Evolutionary conservation across 2,329 filamentous ascomycete genomes (phyloP).

Genomic region (Drechslerella dactyloides): DNA sequence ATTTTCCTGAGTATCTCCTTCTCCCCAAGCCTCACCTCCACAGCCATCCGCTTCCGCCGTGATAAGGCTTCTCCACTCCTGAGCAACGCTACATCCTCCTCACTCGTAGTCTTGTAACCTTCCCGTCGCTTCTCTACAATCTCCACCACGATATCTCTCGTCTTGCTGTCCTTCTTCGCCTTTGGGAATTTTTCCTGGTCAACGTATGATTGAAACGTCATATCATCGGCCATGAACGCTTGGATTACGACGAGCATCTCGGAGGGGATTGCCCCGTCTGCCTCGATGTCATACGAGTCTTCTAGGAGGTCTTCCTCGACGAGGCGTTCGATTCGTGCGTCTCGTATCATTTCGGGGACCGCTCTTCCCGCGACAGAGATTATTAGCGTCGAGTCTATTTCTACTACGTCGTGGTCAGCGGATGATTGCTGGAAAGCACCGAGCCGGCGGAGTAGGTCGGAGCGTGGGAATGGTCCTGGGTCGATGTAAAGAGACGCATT

Average conservation of each 20-base stretch:
- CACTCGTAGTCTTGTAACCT: constrained; percentile 18
- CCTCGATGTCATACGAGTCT: constrained; percentile 73
- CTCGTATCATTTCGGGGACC: constrained; percentile 57
- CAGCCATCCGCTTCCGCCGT: constrained; percentile 66
- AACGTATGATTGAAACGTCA: constrained; percentile 26
- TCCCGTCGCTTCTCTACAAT: constrained; percentile 57
- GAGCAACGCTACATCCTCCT: constrained; percentile 28
- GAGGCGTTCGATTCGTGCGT: constrained; percentile 58
- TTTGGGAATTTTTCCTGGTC: constrained; percentile 39
- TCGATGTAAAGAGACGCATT: constrained; percentile 86
- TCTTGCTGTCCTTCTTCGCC: constrained; percentile 40
- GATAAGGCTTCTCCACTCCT: constrained; percentile 51
- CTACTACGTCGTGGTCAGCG: constrained; percentile 78
- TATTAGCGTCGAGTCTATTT: constrained; percentile 71
- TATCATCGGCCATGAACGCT: constrained; percentile 33
- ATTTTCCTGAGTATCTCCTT: constrained; percentile 67
- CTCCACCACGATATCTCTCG: constrained; percentile 56
- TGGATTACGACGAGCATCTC: constrained; percentile 43
- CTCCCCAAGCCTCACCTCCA: constrained; percentile 73
- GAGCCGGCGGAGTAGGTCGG: constrained; percentile 81
- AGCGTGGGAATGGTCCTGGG: constrained; percentile 82
- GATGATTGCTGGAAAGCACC: constrained; percentile 85
- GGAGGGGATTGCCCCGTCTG: constrained; percentile 55
- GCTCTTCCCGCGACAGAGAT: constrained; percentile 54
- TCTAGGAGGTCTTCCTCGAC: constrained; percentile 66